Evolutionary conservation across 805 yeast genomes (phyloP).

Genomic region (Debaryomyces hansenii): DNA sequence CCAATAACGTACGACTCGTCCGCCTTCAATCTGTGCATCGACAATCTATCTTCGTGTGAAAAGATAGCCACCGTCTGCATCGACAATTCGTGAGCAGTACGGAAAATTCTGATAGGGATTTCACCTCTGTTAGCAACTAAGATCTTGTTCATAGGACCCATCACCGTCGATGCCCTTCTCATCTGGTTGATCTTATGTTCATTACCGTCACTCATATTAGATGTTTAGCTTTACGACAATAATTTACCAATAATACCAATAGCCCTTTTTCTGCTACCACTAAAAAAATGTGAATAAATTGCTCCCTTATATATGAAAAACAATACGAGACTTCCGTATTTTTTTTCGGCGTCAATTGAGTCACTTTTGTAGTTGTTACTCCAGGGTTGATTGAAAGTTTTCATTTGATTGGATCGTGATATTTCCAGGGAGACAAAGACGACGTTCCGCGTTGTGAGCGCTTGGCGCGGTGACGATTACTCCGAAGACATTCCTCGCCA

Average conservation of each 20-base stretch:
- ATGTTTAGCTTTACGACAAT: too few species aligned
- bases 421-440: neutral
- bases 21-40: constrained; percentile 93
- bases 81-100: constrained; percentile 96
- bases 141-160: constrained; percentile 56
- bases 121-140: constrained; percentile 85
- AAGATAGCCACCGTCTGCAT: constrained; percentile 97
- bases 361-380: neutral
- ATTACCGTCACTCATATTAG: constrained; percentile 4
- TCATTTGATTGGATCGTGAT: neutral
- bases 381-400: neutral
- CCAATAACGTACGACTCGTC: constrained; percentile 95
- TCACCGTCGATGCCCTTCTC: constrained; percentile 43
- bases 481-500: neutral
- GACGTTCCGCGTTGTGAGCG: neutral
- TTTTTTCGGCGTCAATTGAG: neutral
- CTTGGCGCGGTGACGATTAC: neutral
- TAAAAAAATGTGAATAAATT: too few species aligned
- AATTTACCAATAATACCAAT: too few species aligned
- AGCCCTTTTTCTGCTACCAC: too few species aligned
- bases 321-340: too few species aligned
- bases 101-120: constrained; percentile 83
- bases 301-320: too few species aligned
- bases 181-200: constrained; percentile 34
- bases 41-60: constrained; percentile 91